Conservation (phyloP, 768 basidiomycete genomes). For the Exsudoporus frostii region DNA sequence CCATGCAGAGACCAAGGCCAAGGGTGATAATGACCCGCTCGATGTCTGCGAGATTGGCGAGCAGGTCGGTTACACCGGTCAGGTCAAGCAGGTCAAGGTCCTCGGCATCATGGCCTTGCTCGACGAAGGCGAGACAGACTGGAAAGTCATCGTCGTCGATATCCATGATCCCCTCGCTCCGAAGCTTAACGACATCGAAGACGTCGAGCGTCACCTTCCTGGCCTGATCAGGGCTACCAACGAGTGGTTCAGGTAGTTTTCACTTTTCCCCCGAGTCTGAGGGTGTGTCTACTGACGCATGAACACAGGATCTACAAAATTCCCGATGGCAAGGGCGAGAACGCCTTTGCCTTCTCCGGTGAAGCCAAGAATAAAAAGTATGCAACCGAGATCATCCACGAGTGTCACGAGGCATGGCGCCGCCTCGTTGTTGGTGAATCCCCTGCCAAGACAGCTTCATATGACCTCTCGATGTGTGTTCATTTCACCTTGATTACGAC, state of each 20-base stretch:
- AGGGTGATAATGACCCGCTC: constrained; percentile 98
- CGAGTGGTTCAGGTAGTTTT: constrained; percentile 92
- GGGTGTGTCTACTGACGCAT: not conserved
- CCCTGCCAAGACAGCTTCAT: constrained; percentile 64
- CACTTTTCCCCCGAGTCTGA: not conserved
- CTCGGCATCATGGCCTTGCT: constrained; percentile 99
- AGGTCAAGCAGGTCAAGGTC: constrained; percentile 99
- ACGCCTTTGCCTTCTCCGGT: constrained; percentile 98
- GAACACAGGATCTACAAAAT: constrained; percentile 85
- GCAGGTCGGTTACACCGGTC: constrained; percentile 94
- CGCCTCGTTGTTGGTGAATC: constrained; percentile 81
- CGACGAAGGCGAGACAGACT: constrained; percentile 99
- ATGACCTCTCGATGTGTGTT: constrained; percentile 84
- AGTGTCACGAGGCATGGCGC: constrained; percentile 98
- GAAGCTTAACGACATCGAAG: constrained; percentile 98
- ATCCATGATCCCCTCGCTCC: constrained; percentile 92
- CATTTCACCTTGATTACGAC: not conserved
- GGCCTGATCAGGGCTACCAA: constrained; percentile 96
- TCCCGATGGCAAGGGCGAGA: constrained; percentile 94
- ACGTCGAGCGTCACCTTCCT: constrained; percentile 96
- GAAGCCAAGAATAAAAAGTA: constrained; percentile 99
- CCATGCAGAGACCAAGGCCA: constrained; percentile 97
- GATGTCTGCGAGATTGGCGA: constrained; percentile 99
- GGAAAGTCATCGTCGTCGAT: constrained; percentile 99
- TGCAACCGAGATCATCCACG: constrained; percentile 97